Evolutionary conservation across 371 early-diverging fungal genomes (phyloP).

Genomic region (Lichtheimia ornata): DNA sequence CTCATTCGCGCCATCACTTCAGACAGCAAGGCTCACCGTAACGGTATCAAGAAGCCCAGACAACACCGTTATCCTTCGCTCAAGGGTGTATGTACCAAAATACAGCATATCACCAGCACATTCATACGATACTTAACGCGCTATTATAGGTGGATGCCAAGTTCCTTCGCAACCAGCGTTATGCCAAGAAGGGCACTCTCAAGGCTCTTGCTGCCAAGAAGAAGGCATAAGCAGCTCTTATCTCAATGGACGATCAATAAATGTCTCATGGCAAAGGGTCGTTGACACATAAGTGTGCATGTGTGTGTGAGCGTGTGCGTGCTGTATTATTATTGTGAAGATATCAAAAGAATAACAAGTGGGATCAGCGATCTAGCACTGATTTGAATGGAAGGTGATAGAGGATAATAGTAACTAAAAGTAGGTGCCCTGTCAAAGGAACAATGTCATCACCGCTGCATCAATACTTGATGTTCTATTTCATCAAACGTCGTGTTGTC

Average conservation of each 20-base stretch:
- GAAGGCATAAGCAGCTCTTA: slow-evolving; percentile 9
- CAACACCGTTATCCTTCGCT: slow-evolving; percentile 85
- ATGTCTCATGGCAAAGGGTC: too few relatives aligned
- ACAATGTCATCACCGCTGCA: background rate
- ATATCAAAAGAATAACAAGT: too few relatives aligned
- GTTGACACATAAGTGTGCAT: too few relatives aligned
- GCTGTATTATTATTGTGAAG: background rate
- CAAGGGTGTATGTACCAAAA: slow-evolving; percentile 77
- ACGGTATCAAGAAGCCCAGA: slow-evolving; percentile 96
- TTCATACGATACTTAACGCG: background rate
- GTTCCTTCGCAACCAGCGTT: slow-evolving; percentile 98
- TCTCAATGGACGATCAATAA: background rate
- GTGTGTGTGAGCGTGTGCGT: too few relatives aligned
- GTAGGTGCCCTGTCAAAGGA: background rate
- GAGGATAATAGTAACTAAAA: background rate
- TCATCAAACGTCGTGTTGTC: background rate
- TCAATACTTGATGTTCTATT: slow-evolving; percentile 21
- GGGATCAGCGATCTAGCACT: slow-evolving; percentile 3
- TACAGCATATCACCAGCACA: background rate
- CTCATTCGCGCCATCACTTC: slow-evolving; percentile 1
- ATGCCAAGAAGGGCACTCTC: slow-evolving; percentile 83
- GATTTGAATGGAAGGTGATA: background rate
- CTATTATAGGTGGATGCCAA: slow-evolving; percentile 83
- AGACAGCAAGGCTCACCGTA: slow-evolving; percentile 98
- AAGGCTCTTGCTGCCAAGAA: slow-evolving; percentile 51